These are phyloP conservation scores for Elaeis oleifera DNA, from an alignment of 202 grass and related monocot genomes.

Conservation along the genomic window DNA sequence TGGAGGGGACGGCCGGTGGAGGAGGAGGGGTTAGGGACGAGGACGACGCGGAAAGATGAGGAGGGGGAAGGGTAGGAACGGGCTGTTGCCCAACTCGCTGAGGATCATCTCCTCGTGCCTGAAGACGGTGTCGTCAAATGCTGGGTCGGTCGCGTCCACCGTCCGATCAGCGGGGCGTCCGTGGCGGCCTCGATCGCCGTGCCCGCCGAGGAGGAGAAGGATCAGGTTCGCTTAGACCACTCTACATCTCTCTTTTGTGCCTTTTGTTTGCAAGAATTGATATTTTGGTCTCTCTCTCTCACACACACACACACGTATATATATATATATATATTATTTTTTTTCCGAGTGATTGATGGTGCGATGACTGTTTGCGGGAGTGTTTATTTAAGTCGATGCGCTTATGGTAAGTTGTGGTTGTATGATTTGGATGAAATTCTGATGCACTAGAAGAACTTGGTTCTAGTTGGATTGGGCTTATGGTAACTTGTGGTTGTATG, in stretches of 20 bases:
- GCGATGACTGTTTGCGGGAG: too few relatives aligned
- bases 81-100: conserved; percentile 85
- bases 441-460: too few relatives aligned
- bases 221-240: conserved; percentile 48
- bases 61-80: conserved; percentile 67
- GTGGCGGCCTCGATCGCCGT: conserved; percentile 82
- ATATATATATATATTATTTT: too few relatives aligned
- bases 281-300: too few relatives aligned
- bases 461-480: too few relatives aligned
- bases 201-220: conserved; percentile 89
- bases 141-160: conserved; percentile 80
- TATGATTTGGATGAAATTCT: too few relatives aligned
- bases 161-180: conserved; percentile 88
- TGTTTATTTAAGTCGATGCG: too few relatives aligned
- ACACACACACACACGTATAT: too few relatives aligned
- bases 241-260: not conserved
- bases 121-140: conserved; percentile 96
- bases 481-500: too few relatives aligned
- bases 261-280: conserved; percentile 11
- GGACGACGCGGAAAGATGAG: conserved; percentile 35
- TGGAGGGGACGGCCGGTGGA: conserved; percentile 9
- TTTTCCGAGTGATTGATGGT: too few relatives aligned
- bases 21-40: conserved; percentile 15
- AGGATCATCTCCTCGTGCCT: conserved; percentile 98
- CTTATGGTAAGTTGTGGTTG: too few relatives aligned